Conservation (phyloP, 2,329 filamentous ascomycete genomes). For the Cladobotryum mycophilum region DNA sequence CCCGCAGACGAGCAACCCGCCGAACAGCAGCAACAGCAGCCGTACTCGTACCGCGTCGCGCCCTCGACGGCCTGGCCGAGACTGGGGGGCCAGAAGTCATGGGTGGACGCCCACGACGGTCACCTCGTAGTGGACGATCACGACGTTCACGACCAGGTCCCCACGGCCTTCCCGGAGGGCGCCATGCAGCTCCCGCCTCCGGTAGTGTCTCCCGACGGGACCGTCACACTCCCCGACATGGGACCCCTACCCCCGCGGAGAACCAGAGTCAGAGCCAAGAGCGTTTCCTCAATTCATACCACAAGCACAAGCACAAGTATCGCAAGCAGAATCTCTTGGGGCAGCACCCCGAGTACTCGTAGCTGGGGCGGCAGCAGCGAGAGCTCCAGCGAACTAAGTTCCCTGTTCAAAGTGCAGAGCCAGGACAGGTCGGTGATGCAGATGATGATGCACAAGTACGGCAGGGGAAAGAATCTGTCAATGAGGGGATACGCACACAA, state of each 20-base stretch:
- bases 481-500: not conserved
- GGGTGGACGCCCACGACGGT: slow-evolving; percentile 20
- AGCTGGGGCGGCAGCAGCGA: no score
- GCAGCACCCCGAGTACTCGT: no score
- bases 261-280: not conserved
- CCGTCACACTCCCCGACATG: not conserved
- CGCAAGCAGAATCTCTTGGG: no score
- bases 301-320: not conserved
- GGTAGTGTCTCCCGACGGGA: not conserved
- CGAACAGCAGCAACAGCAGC: not conserved
- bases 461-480: not conserved
- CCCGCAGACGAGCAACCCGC: not conserved
- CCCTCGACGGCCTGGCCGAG: slow-evolving; percentile 28
- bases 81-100: slow-evolving; percentile 23
- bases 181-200: slow-evolving; percentile 23
- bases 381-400: no score
- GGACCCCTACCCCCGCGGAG: not conserved
- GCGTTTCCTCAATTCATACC: not conserved
- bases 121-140: slow-evolving; percentile 18
- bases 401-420: no score
- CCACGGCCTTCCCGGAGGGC: slow-evolving; percentile 14
- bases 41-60: slow-evolving; percentile 22
- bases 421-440: no score
- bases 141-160: slow-evolving; percentile 4
- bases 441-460: not conserved